These are phyloP conservation scores for Theileria orientalis DNA, from an alignment of 169 alveolate species.

Conservation along the genomic window DNA sequence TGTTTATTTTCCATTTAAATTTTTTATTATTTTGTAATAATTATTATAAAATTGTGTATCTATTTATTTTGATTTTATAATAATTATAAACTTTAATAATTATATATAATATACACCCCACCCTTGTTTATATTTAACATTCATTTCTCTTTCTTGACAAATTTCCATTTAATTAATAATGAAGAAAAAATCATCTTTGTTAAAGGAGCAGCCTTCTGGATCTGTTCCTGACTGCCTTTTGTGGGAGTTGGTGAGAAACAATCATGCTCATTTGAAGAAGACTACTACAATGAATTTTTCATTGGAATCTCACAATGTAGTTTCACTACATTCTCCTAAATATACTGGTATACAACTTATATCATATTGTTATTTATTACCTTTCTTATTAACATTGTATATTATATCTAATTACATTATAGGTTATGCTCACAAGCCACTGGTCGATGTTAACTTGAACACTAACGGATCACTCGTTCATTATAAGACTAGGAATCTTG, in stretches of 20 bases:
- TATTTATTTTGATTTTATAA: neutral
- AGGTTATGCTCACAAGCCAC: conserved; percentile 39
- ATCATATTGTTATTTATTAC: neutral
- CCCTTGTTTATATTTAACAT: neutral
- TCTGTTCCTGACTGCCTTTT: conserved; percentile 54
- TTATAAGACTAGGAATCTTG: neutral
- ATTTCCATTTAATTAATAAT: too few relatives aligned
- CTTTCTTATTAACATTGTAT: neutral
- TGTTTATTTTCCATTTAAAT: conserved; percentile 21
- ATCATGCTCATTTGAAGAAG: conserved; percentile 41
- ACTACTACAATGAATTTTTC: conserved; percentile 18
- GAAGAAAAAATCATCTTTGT: neutral
- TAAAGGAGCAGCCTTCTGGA: neutral
- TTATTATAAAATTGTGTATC: too few relatives aligned
- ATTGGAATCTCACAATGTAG: conserved; percentile 36
- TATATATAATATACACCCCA: neutral
- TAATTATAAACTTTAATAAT: neutral
- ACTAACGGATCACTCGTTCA: conserved; percentile 19
- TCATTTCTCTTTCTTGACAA: too few relatives aligned
- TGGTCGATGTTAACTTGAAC: conserved; percentile 15
- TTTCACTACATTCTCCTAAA: conserved; percentile 32
- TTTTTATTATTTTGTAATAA: neutral
- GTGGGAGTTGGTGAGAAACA: conserved; percentile 48
- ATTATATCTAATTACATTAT: neutral
- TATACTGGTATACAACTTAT: conserved; percentile 19